Conservation (phyloP, 306 rosid genomes). For the Cicer chorassanicum region DNA sequence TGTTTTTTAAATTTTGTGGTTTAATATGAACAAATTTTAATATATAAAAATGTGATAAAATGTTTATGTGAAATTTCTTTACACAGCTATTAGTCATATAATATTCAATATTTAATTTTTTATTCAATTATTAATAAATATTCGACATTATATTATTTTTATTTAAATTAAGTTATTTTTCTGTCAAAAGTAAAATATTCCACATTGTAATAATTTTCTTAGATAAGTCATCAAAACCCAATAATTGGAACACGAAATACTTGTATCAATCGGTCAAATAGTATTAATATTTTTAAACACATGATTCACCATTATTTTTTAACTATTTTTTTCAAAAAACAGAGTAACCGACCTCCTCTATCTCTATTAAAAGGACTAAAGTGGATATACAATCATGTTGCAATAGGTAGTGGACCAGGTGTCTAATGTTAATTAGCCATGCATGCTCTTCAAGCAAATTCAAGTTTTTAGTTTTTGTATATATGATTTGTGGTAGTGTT, state of each 20-base stretch:
- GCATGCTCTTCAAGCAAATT: constrained; percentile 2
- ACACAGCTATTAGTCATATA: not conserved
- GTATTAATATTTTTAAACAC: not conserved
- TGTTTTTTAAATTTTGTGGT: too few species aligned
- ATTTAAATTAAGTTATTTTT: too few species aligned
- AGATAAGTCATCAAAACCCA: not conserved
- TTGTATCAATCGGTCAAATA: not conserved
- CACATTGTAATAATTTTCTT: not conserved
- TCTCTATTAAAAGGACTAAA: not conserved
- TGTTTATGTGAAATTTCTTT: not conserved
- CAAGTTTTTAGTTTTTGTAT: not conserved
- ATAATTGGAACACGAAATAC: not conserved
- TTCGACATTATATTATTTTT: too few species aligned
- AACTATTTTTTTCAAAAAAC: not conserved
- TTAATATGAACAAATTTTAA: not conserved
- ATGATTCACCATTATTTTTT: not conserved
- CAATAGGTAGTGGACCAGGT: constrained; percentile 51
- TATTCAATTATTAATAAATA: not conserved
- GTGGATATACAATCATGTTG: constrained; percentile 52
- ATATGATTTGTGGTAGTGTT: not conserved
- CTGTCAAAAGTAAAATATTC: not conserved
- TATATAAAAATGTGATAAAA: not conserved
- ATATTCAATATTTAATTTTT: not conserved
- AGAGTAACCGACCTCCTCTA: not conserved
- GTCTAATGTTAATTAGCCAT: constrained; percentile 42